These are phyloP conservation scores for Neoascochyta sp. DNA, from an alignment of 2,329 filamentous ascomycete species.

Conservation along the genomic window DNA sequence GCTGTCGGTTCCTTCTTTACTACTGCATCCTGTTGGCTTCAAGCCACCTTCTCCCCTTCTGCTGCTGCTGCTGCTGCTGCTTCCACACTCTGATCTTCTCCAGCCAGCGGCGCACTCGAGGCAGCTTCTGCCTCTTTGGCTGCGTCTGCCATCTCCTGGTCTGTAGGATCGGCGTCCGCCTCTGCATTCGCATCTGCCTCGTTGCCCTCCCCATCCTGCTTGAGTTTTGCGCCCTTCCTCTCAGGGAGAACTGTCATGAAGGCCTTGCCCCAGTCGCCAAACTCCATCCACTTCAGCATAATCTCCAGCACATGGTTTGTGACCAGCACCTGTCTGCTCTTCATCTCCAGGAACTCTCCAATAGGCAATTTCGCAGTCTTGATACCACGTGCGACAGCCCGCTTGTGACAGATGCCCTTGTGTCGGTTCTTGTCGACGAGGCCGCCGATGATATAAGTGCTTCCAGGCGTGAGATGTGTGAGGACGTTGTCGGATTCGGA, in stretches of 20 bases:
- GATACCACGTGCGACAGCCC: conserved; percentile 70
- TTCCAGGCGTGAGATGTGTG: conserved; percentile 77
- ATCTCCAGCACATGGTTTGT: conserved; percentile 98
- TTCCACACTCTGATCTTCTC: too few species aligned
- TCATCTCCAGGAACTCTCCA: conserved; percentile 91
- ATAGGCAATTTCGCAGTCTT: conserved; percentile 90
- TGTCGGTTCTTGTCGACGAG: conserved; percentile 95
- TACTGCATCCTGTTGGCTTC: too few species aligned
- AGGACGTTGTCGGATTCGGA: conserved; percentile 88
- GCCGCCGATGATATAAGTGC: conserved; percentile 88
- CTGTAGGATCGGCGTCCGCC: conserved; percentile 8
- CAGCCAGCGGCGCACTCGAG: background rate
- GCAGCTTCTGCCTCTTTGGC: conserved; percentile 8
- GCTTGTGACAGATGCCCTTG: conserved; percentile 87
- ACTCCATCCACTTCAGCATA: conserved; percentile 89
- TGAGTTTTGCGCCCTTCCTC: conserved; percentile 76
- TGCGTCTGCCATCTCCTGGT: conserved; percentile 10
- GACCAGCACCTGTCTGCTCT: conserved; percentile 76
- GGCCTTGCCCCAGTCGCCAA: conserved; percentile 84
- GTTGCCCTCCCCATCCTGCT: conserved; percentile 23
- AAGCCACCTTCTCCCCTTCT: too few species aligned
- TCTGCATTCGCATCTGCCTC: conserved; percentile 13
- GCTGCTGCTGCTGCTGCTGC: conserved; percentile 6
- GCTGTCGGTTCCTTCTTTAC: too few species aligned
- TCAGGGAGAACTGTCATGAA: conserved; percentile 87